A percentile compares a stretch with the other conserved stretches of the same genome.
phyloP scores from a whole-genome alignment of 768 basidiomycete species.

The Amanita inopinata region DNA sequence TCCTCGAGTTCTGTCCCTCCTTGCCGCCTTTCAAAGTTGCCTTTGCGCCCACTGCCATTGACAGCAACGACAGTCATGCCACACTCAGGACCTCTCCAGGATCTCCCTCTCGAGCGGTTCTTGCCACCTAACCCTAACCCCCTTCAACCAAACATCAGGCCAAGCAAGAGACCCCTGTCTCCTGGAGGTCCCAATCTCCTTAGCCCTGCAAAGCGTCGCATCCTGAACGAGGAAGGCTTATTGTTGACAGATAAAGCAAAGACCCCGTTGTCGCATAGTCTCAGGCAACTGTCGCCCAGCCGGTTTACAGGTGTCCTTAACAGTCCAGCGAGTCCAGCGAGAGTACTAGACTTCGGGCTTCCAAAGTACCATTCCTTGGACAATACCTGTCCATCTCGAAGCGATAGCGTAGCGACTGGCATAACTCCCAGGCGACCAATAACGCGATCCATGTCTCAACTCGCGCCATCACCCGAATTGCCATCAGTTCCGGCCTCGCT shows the following conservation, averaged over 20 bases:
- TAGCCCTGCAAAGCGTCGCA: slow-evolving; percentile 62
- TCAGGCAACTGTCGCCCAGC: slow-evolving; percentile 15
- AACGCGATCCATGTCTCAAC: slow-evolving; percentile 14
- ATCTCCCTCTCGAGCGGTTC: slow-evolving; percentile 51
- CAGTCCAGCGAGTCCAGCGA: slow-evolving; percentile 34
- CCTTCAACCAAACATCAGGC: slow-evolving; percentile 19
- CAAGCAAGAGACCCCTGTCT: slow-evolving; percentile 54
- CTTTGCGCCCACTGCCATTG: not conserved
- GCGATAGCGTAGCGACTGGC: slow-evolving; percentile 6
- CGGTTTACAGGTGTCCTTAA: slow-evolving; percentile 18
- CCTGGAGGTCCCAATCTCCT: slow-evolving; percentile 38
- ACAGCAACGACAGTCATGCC: slow-evolving; percentile 20
- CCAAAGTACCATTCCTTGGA: slow-evolving; percentile 20
- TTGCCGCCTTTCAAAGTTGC: not conserved
- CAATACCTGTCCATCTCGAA: slow-evolving; percentile 11
- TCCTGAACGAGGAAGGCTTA: slow-evolving; percentile 46
- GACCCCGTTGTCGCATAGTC: slow-evolving; percentile 21
- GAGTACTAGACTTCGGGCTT: slow-evolving; percentile 42
- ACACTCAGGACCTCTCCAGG: slow-evolving; percentile 47
- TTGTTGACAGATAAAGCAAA: slow-evolving; percentile 29
- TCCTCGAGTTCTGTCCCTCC: not conserved
- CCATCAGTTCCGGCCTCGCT: slow-evolving; percentile 9
- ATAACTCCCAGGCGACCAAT: slow-evolving; percentile 16
- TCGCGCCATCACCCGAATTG: slow-evolving; percentile 23
- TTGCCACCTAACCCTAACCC: slow-evolving; percentile 25